Percentiles rank a stretch among this genome's conserved stretches.
Conservation (phyloP, 768 basidiomycete species). For the Lyophyllum decastes region DNA sequence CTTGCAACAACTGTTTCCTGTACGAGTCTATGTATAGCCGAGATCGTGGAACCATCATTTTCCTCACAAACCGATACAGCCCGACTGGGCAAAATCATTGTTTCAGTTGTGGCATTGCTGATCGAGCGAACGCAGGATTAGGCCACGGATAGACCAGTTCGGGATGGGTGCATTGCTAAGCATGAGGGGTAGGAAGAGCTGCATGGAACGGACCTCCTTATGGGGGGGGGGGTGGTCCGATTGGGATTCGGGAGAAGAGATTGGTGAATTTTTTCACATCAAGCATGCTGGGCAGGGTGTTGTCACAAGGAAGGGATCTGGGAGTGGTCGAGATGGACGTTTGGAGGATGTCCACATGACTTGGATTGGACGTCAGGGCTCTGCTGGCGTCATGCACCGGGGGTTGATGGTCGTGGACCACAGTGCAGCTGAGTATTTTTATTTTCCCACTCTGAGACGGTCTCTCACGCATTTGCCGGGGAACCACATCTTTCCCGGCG, state of each 20-base stretch:
- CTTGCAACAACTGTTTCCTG: neutral
- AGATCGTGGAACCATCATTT: neutral
- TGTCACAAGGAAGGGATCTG: neutral
- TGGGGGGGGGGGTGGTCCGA: constrained; percentile 4
- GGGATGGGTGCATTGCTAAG: constrained; percentile 4
- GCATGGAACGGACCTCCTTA: constrained; percentile 5
- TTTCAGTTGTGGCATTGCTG: neutral
- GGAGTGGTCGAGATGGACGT: constrained; percentile 1
- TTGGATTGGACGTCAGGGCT: neutral
- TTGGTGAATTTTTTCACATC: neutral
- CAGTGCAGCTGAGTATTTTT: neutral
- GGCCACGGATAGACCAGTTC: neutral
- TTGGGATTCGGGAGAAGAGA: constrained; percentile 16
- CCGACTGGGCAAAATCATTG: constrained; percentile 1
- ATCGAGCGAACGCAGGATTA: neutral
- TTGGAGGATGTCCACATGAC: neutral
- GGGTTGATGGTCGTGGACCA: constrained; percentile 2
- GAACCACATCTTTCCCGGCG: constrained; percentile 16
- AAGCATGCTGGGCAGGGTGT: neutral
- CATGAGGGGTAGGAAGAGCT: constrained; percentile 7
- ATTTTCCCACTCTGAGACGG: constrained; percentile 5
- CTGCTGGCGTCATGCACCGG: neutral
- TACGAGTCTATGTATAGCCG: neutral
- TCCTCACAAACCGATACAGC: neutral
- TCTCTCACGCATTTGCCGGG: constrained; percentile 19